These are phyloP conservation scores for Metarhizium sp. DNA, from an alignment of 2,329 filamentous ascomycete genomes.

Conservation along the genomic window DNA sequence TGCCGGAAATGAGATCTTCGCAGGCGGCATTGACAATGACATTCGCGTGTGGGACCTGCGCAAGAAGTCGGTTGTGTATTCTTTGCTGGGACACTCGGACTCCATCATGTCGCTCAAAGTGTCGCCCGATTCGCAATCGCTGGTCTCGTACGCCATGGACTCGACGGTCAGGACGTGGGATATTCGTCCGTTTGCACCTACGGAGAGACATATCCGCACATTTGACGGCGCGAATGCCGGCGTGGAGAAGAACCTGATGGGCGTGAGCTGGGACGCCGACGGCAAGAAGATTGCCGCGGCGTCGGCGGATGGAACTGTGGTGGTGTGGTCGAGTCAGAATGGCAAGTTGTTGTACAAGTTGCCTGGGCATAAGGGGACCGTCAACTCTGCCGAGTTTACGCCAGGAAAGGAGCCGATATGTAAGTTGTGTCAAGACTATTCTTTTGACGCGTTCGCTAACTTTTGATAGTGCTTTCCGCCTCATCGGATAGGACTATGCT, in stretches of 20 bases:
- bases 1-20: conserved; percentile 90
- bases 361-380: conserved; percentile 87
- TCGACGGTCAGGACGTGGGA: conserved; percentile 94
- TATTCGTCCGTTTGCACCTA: conserved; percentile 85
- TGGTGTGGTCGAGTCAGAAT: conserved; percentile 83
- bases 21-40: conserved; percentile 91
- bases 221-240: conserved; percentile 88
- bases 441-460: conserved; percentile 21
- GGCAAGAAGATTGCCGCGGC: conserved; percentile 84
- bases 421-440: conserved; percentile 40
- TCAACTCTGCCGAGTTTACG: conserved; percentile 89
- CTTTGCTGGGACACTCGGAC: conserved; percentile 81
- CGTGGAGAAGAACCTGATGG: conserved; percentile 83
- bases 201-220: conserved; percentile 73
- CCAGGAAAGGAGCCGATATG: conserved; percentile 77
- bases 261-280: conserved; percentile 79
- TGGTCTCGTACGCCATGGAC: conserved; percentile 90
- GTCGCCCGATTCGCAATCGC: conserved; percentile 85
- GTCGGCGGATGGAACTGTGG: conserved; percentile 80
- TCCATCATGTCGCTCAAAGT: conserved; percentile 83
- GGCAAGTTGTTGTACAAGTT: conserved; percentile 91
- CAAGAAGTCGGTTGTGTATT: conserved; percentile 82
- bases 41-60: conserved; percentile 96
- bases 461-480: conserved; percentile 64
- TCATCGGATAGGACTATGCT: conserved; percentile 84